Conservation (phyloP, 2,329 filamentous ascomycete genomes). For the Phaeomoniella chlamydospora region DNA sequence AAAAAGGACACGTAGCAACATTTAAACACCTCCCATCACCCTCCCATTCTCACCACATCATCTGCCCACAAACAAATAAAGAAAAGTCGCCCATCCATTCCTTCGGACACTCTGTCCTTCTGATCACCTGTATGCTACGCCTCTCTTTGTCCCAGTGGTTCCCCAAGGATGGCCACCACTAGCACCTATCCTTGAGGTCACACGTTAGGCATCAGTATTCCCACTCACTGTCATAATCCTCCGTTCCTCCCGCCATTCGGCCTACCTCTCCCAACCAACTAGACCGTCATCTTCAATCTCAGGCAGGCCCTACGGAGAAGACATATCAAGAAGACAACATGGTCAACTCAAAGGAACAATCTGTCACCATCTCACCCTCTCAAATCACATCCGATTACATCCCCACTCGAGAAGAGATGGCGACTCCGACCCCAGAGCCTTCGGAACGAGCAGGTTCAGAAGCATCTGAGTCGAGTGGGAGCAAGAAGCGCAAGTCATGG, state of each 20-base stretch:
- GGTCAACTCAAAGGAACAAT: neutral
- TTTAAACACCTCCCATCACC: too few relatives aligned
- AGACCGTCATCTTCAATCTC: neutral
- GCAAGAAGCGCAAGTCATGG: slow-evolving; percentile 97
- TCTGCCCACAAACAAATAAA: too few relatives aligned
- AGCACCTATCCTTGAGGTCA: neutral
- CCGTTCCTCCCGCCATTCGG: neutral
- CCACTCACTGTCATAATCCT: neutral
- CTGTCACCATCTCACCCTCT: neutral
- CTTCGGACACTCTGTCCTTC: neutral
- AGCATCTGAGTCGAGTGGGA: slow-evolving; percentile 1
- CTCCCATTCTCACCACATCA: too few relatives aligned
- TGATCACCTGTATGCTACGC: neutral
- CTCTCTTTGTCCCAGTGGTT: neutral
- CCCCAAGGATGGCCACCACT: neutral
- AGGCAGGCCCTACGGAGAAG: neutral
- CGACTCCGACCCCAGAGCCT: neutral
- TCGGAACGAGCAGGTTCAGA: too few relatives aligned
- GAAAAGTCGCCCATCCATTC: too few relatives aligned
- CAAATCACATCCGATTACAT: neutral
- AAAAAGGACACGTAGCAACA: too few relatives aligned
- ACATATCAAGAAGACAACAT: neutral
- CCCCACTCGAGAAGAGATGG: neutral
- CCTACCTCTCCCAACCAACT: neutral
- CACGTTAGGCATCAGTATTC: neutral